Conservation (phyloP, 2,329 filamentous ascomycete species). For the Cytospora mali region DNA sequence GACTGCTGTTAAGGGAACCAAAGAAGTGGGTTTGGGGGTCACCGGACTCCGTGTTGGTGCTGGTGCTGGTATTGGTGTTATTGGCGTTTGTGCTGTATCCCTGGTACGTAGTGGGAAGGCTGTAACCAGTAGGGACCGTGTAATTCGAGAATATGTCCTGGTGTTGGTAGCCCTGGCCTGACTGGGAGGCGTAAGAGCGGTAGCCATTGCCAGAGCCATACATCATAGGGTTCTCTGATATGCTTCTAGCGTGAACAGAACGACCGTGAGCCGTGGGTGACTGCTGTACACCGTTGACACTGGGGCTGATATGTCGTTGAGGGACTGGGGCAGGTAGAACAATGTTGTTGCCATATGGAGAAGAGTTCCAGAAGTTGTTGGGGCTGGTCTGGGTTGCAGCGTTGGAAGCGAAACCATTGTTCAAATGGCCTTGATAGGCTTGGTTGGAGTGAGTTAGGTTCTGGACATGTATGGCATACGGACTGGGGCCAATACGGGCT, state of each 20-base stretch:
- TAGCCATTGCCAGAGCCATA: slow-evolving; percentile 20
- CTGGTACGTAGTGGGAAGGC: slow-evolving; percentile 15
- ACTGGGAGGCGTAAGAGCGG: slow-evolving; percentile 16
- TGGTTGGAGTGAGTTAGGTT: slow-evolving; percentile 33
- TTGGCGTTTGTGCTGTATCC: slow-evolving; percentile 14
- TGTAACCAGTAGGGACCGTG: slow-evolving; percentile 20
- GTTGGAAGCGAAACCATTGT: slow-evolving; percentile 37
- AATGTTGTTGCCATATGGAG: slow-evolving; percentile 28
- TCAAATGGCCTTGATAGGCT: slow-evolving; percentile 12
- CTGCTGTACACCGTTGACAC: slow-evolving; percentile 14
- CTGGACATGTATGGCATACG: slow-evolving; percentile 18
- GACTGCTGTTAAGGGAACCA: slow-evolving; percentile 3
- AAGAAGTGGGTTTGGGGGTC: slow-evolving; percentile 16
- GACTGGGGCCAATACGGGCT: slow-evolving; percentile 23
- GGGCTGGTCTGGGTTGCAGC: slow-evolving; percentile 39
- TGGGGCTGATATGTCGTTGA: slow-evolving; percentile 12
- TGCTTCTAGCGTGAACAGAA: slow-evolving; percentile 27
- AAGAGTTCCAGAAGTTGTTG: slow-evolving; percentile 32
- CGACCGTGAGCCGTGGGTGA: slow-evolving; percentile 19
- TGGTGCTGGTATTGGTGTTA: slow-evolving; percentile 1
- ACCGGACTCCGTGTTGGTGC: neutral
- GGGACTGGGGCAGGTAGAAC: slow-evolving; percentile 27
- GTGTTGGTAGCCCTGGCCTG: slow-evolving; percentile 20
- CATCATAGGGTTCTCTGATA: slow-evolving; percentile 26
- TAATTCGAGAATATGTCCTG: slow-evolving; percentile 21